These are phyloP conservation scores for Coniferiporia sulphurascens DNA, from an alignment of 1,284 basidiomycete genomes.

Conservation along the genomic window DNA sequence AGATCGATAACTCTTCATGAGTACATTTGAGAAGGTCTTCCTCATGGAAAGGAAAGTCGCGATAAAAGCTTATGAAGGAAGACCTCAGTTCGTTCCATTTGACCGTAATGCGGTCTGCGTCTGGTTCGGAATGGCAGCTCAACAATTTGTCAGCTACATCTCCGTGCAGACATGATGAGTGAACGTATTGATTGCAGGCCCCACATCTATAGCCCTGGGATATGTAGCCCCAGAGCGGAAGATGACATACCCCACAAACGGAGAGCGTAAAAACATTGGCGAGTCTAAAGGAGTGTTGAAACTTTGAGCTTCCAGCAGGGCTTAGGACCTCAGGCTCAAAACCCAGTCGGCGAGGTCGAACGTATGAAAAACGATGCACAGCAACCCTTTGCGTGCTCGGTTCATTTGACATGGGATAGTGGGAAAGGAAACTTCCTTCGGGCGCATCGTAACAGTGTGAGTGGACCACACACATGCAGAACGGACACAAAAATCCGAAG, in stretches of 20 bases:
- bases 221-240: slow-evolving; percentile 68
- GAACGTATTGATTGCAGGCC: slow-evolving; percentile 58
- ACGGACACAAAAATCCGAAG: slow-evolving; percentile 61
- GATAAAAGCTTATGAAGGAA: slow-evolving; percentile 52
- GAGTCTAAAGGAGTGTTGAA: slow-evolving; percentile 44
- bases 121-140: slow-evolving; percentile 36
- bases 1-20: slow-evolving; percentile 67
- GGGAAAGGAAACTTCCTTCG: slow-evolving; percentile 50
- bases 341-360: slow-evolving; percentile 34
- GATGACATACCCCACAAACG: slow-evolving; percentile 59
- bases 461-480: slow-evolving; percentile 62
- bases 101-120: slow-evolving; percentile 48
- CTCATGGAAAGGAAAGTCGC: slow-evolving; percentile 37
- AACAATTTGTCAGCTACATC: slow-evolving; percentile 25
- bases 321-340: slow-evolving; percentile 18
- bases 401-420: slow-evolving; percentile 46
- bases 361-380: slow-evolving; percentile 53
- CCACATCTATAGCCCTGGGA: slow-evolving; percentile 61
- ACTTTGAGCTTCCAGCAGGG: slow-evolving; percentile 25
- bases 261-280: slow-evolving; percentile 70
- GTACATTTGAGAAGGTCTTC: slow-evolving; percentile 41
- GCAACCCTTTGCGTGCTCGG: slow-evolving; percentile 48
- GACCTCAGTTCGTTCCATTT: slow-evolving; percentile 42
- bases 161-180: slow-evolving; percentile 45
- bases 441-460: slow-evolving; percentile 71